These are phyloP conservation scores for Acrocalymma vagum DNA, from an alignment of 2,329 filamentous ascomycete species.

Conservation along the genomic window DNA sequence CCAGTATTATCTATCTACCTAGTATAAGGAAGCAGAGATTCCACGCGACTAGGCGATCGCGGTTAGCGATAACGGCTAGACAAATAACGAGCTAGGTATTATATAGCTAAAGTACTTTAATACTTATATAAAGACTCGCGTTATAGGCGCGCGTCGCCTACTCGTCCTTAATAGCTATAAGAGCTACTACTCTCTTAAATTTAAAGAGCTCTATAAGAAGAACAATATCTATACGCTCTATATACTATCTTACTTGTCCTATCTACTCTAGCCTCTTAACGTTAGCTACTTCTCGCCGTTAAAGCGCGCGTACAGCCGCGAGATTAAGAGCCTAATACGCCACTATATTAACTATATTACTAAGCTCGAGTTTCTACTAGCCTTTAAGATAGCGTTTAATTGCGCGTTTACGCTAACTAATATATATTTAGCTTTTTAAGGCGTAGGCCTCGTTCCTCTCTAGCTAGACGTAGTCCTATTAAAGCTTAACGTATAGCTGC, in stretches of 20 bases:
- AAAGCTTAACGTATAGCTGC: no score
- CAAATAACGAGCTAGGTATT: conserved; percentile 41
- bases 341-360: conserved; percentile 36
- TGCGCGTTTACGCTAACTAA: conserved; percentile 33
- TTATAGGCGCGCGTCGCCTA: conserved; percentile 38
- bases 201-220: conserved; percentile 43
- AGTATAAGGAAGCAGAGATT: conserved; percentile 13
- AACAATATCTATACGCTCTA: conserved; percentile 47
- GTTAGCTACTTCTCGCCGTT: conserved; percentile 47
- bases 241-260: conserved; percentile 33
- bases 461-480: no score
- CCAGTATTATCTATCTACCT: conserved; percentile 5
- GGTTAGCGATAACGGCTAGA: conserved; percentile 43
- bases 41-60: conserved; percentile 34
- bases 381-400: conserved; percentile 29
- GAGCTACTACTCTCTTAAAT: conserved; percentile 37
- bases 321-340: conserved; percentile 37
- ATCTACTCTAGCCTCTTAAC: conserved; percentile 52
- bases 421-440: conserved; percentile 32
- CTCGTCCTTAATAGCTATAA: conserved; percentile 49
- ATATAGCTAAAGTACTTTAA: conserved; percentile 46
- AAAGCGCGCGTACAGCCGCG: conserved; percentile 38
- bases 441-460: conserved; percentile 39
- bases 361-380: conserved; percentile 14
- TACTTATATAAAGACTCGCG: conserved; percentile 29